Evolutionary conservation across 2,329 filamentous ascomycete species (phyloP), one percentile per base, ranked within the genome.

Genomic region (Aspergillus melleus): DNA sequence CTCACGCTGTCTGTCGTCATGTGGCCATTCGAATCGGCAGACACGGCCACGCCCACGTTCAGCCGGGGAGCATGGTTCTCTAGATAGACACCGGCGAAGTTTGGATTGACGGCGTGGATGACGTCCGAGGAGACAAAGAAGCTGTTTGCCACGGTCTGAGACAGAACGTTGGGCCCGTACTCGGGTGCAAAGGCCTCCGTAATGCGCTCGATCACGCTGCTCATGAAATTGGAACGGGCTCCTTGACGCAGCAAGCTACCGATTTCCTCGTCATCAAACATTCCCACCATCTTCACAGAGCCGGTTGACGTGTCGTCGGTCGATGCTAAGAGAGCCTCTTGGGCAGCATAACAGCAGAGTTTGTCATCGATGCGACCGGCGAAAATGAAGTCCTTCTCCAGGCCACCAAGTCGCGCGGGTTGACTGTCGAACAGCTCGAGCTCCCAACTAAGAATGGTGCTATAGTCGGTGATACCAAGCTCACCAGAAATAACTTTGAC

Each of bases 181-280:
- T 20, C 52, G 12, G 79, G 74, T 1, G 84, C 79, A 62, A 89
- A 85, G 20, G 83, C 82, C 74, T 81, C 92, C 57, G 92, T 85
- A 58, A 92, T 87, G 62, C 94, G 90, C 78, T 96, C 91, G 60
- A 98, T 85, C 24, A 89, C 85, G 42, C 85, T 83, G 46, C 91
- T 90, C 59, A 98, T 84, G 80, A 97, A 96, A 80, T 97, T 98
- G 58, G 91, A 88, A 55, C 86, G 84, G 6, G 95, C 95, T 61
- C 95, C 95, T 79, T 98, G 94, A 58, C 94, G 90, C 54, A 97
- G 86, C 9, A 92, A 83, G 26, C 90, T 96, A 61, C 95, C 95
- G 62, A 99, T 96, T 76, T 99, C 95, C 76, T 99, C 95, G 70
- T 97, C 90, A 72, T 98, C 95, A 71, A 98, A 98, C 68, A 97